These are phyloP conservation scores for Chytriomyces sp. DNA, from an alignment of 192 early-diverging fungal genomes.

Conservation along the genomic window DNA sequence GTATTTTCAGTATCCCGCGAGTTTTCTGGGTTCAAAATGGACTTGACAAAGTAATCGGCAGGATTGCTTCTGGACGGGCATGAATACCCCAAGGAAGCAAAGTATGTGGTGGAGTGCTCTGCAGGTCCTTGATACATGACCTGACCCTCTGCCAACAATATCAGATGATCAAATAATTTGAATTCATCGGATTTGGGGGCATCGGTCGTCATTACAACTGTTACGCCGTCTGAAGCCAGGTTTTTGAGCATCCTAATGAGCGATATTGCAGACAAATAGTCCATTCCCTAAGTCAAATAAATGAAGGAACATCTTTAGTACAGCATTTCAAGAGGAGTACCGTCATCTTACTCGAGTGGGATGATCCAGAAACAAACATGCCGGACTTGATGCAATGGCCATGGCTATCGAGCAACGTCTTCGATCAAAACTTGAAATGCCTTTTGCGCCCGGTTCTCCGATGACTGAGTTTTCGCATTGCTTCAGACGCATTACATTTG, in stretches of 20 bases:
- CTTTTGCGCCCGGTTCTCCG: conserved; percentile 63
- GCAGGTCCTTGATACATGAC: conserved; percentile 71
- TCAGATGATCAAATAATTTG: conserved; percentile 67
- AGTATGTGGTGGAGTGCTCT: conserved; percentile 46
- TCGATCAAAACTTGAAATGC: conserved; percentile 73
- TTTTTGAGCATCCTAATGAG: conserved; percentile 53
- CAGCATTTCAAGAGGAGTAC: not conserved
- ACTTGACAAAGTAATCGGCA: conserved; percentile 61
- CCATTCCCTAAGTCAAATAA: conserved; percentile 54
- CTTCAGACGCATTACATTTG: conserved; percentile 61
- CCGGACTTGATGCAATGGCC: conserved; percentile 66
- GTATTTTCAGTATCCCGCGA: conserved; percentile 4
- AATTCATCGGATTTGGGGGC: conserved; percentile 67
- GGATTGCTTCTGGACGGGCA: conserved; percentile 60
- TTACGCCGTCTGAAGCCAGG: conserved; percentile 49
- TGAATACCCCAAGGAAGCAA: conserved; percentile 49
- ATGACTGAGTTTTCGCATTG: conserved; percentile 73
- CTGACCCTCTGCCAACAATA: conserved; percentile 68
- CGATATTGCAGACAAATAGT: conserved; percentile 56
- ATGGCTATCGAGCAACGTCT: conserved; percentile 75
- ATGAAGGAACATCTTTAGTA: not conserved
- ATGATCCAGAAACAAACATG: conserved; percentile 70
- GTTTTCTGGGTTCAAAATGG: conserved; percentile 50
- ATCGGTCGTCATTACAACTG: conserved; percentile 42
- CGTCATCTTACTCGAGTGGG: conserved; percentile 55